Percentiles rank a stretch among this genome's conserved stretches.
These are phyloP conservation scores for Saccharomyces jurei DNA, from an alignment of 805 yeast genomes.

Conservation along the genomic window DNA sequence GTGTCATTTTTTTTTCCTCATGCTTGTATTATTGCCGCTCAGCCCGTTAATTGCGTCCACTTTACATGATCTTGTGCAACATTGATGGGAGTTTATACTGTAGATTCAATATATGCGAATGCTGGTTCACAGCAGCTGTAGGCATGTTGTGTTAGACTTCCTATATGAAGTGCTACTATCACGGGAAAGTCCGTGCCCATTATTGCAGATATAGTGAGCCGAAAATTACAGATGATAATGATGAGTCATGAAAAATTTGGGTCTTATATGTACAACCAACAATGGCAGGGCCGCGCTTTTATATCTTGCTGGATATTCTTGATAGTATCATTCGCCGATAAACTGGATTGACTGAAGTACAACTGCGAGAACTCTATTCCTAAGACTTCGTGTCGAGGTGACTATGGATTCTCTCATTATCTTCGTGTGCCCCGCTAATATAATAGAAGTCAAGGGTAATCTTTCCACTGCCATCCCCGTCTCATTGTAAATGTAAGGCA, in stretches of 20 bases:
- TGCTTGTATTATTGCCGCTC: neutral
- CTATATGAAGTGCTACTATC: neutral
- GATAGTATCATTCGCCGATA: neutral
- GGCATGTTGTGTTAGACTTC: neutral
- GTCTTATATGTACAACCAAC: neutral
- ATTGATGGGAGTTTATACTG: neutral
- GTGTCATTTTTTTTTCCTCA: neutral
- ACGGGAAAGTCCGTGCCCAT: neutral
- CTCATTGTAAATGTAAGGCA: conserved; percentile 18
- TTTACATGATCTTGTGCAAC: neutral
- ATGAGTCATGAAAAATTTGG: neutral
- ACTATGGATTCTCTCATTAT: conserved; percentile 4
- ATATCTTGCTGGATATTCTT: neutral
- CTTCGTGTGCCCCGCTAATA: conserved; percentile 8
- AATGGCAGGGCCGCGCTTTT: neutral
- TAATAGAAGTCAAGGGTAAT: conserved; percentile 13
- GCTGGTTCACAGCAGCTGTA: neutral
- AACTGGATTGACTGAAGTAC: conserved; percentile 4
- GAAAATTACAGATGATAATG: neutral
- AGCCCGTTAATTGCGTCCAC: neutral
- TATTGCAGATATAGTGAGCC: neutral
- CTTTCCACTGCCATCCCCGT: conserved; percentile 27
- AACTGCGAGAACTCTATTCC: conserved; percentile 1
- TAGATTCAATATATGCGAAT: neutral
- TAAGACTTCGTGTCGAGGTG: conserved; percentile 5